Evolutionary conservation across 2,329 filamentous ascomycete genomes (phyloP).

Genomic region (Helotiales sp.): DNA sequence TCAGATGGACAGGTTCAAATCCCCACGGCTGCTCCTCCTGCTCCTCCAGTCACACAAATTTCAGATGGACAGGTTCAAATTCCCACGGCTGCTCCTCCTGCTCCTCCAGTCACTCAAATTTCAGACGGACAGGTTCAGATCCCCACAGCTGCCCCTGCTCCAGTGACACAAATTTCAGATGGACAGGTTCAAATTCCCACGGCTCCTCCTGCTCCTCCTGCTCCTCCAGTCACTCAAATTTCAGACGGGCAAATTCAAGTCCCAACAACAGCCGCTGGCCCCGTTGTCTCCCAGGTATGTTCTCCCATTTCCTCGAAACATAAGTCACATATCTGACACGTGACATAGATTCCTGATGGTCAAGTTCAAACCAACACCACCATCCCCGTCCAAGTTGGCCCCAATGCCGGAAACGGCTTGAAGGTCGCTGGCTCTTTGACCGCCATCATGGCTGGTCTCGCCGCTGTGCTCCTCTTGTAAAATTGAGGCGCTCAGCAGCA

Average conservation of each 20-base stretch:
- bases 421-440: constrained; percentile 13
- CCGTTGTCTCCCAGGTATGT: constrained; percentile 32
- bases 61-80: constrained; percentile 43
- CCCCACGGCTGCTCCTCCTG: not conserved
- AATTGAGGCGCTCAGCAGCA: constrained; percentile 10
- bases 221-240: constrained; percentile 43
- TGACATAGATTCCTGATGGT: constrained; percentile 34
- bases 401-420: constrained; percentile 19
- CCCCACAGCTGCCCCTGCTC: not conserved
- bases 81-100: constrained; percentile 43
- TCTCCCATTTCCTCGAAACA: not conserved
- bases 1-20: constrained; percentile 6
- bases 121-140: constrained; percentile 16
- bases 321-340: not conserved
- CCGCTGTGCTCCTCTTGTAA: constrained; percentile 26
- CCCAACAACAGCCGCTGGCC: constrained; percentile 16
- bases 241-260: constrained; percentile 45
- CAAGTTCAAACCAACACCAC: constrained; percentile 57
- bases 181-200: constrained; percentile 42
- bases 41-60: constrained; percentile 33
- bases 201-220: constrained; percentile 38
- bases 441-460: constrained; percentile 14
- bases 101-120: constrained; percentile 39
- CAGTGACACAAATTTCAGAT: constrained; percentile 43
- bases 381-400: constrained; percentile 32